Evolutionary conservation across 495 filamentous ascomycete genomes (phyloP).

Genomic region (Aspergillus biplanus): DNA sequence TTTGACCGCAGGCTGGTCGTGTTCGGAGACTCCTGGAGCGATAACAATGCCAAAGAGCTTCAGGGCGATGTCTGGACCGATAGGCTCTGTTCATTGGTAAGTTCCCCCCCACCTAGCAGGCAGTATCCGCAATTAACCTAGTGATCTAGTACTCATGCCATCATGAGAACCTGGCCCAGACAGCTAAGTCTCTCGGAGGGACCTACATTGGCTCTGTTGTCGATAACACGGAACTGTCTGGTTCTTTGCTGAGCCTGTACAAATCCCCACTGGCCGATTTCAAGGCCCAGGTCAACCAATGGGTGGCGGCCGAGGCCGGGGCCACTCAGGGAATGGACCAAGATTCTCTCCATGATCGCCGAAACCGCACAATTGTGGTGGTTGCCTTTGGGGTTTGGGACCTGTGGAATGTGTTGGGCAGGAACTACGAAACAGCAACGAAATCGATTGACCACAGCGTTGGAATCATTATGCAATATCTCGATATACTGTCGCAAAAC

Average conservation of each 20-base stretch:
- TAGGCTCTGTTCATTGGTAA: conserved; percentile 49
- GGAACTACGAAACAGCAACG: conserved; percentile 36
- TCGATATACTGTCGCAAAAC: conserved; percentile 40
- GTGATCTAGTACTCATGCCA: conserved; percentile 45
- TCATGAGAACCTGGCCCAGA: conserved; percentile 50
- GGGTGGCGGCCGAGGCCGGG: conserved; percentile 40
- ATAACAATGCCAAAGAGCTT: conserved; percentile 41
- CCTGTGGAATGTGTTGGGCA: conserved; percentile 49
- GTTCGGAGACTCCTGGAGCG: conserved; percentile 56
- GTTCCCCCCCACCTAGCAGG: conserved; percentile 1
- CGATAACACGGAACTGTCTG: conserved; percentile 39
- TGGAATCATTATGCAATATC: conserved; percentile 48
- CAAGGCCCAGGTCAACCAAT: conserved; percentile 46
- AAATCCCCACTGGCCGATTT: conserved; percentile 42
- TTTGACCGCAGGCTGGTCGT: conserved; percentile 47
- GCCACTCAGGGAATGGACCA: conserved; percentile 26
- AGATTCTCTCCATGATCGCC: conserved; percentile 28
- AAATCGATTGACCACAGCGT: conserved; percentile 47
- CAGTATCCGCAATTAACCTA: conserved; percentile 14
- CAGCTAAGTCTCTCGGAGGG: conserved; percentile 34
- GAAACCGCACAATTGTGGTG: conserved; percentile 42
- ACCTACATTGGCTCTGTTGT: conserved; percentile 46
- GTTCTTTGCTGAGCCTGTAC: conserved; percentile 30
- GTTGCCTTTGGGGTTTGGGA: conserved; percentile 57
- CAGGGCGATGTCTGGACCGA: conserved; percentile 50